A percentile compares a stretch with the other conserved stretches of the same genome.
Evolutionary conservation across 2,329 filamentous ascomycete species (phyloP).

Genomic region (Aureobasidium sp.): DNA sequence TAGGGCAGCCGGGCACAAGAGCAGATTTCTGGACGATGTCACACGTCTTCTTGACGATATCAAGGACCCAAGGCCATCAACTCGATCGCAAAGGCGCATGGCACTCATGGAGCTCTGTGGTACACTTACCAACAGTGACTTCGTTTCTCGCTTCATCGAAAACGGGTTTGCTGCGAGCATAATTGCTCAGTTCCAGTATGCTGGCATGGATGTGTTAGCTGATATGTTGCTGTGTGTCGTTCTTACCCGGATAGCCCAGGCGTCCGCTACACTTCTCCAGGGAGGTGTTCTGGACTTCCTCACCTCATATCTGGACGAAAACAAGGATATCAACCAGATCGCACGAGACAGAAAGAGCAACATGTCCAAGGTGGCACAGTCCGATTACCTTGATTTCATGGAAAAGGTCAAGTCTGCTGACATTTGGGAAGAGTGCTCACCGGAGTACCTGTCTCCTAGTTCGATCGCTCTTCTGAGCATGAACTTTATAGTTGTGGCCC

Average conservation of each 20-base stretch:
- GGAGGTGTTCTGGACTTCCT: slow-evolving; percentile 36
- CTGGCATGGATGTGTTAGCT: slow-evolving; percentile 33
- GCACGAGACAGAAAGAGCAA: slow-evolving; percentile 59
- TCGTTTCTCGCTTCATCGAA: slow-evolving; percentile 63
- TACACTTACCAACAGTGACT: slow-evolving; percentile 51
- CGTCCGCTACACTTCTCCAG: slow-evolving; percentile 43
- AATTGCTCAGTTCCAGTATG: slow-evolving; percentile 49
- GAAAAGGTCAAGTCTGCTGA: slow-evolving; percentile 35
- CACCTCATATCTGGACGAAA: slow-evolving; percentile 43
- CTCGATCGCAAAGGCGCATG: slow-evolving; percentile 42
- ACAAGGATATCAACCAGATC: slow-evolving; percentile 52
- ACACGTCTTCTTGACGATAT: slow-evolving; percentile 53
- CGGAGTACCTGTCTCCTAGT: slow-evolving; percentile 51
- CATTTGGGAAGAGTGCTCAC: slow-evolving; percentile 52
- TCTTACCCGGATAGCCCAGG: slow-evolving; percentile 53
- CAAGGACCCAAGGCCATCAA: slow-evolving; percentile 35
- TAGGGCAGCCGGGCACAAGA: slow-evolving; percentile 49
- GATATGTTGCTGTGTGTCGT: slow-evolving; percentile 58
- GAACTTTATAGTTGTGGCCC: slow-evolving; percentile 24
- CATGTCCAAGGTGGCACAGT: slow-evolving; percentile 57
- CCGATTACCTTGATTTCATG: slow-evolving; percentile 48
- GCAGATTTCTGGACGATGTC: slow-evolving; percentile 47
- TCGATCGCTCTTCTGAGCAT: slow-evolving; percentile 51
- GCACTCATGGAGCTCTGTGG: slow-evolving; percentile 48
- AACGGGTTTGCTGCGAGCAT: slow-evolving; percentile 64